Percentiles rank a stretch among this genome's conserved stretches.
Conservation (phyloP, 2,329 filamentous ascomycete species). For the Chaetomiaceae sp. region DNA sequence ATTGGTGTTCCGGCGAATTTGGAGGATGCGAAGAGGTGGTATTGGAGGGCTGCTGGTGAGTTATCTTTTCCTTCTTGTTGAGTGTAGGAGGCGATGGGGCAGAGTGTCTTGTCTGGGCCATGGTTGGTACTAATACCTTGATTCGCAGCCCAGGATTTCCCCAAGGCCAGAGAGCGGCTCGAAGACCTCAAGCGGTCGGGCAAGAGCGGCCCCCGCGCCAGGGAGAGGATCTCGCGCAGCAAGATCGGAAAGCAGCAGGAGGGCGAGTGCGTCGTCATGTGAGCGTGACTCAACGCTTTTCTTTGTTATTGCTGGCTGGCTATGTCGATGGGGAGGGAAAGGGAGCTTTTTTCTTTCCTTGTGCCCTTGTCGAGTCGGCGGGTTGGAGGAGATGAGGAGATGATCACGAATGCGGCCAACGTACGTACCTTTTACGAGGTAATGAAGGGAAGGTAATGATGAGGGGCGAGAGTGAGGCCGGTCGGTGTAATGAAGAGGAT, state of each 20-base stretch:
- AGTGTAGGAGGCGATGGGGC: no score
- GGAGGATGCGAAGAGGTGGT: conserved; percentile 97
- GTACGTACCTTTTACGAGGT: no score
- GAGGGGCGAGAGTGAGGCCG: background rate
- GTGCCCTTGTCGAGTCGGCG: no score
- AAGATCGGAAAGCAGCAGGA: conserved; percentile 80
- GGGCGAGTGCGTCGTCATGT: conserved; percentile 85
- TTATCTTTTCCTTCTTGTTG: no score
- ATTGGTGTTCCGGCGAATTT: conserved; percentile 82
- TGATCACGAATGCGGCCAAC: no score
- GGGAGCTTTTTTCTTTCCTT: no score
- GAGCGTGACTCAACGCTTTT: background rate
- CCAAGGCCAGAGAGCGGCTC: conserved; percentile 84
- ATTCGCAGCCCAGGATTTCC: conserved; percentile 77
- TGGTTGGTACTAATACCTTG: no score
- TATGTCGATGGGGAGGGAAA: no score
- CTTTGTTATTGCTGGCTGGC: background rate
- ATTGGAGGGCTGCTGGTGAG: conserved; percentile 94
- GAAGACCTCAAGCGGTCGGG: conserved; percentile 86
- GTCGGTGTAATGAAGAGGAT: background rate
- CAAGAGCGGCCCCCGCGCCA: conserved; percentile 64
- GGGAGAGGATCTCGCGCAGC: conserved; percentile 75
- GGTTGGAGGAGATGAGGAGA: no score
- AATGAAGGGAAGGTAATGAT: background rate
- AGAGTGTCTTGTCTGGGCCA: no score